Base-by-base conservation (phyloP, 2,329 filamentous ascomycete species). In the Epicoccum nigrum region DNA sequence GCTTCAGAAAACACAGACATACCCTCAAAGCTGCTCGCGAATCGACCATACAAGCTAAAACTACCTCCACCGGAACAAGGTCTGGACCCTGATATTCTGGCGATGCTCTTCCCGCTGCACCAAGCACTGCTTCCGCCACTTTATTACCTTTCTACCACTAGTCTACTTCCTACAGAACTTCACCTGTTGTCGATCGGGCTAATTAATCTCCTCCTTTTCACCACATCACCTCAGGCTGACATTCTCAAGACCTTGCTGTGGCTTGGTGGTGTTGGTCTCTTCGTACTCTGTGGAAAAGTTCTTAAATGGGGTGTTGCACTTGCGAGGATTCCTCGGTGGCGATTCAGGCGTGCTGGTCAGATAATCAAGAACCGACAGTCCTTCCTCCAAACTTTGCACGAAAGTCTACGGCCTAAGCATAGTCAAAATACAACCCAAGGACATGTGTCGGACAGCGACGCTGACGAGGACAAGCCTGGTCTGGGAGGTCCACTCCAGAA, bases 321-420 rank as follows among this genome's bases (percentile, higher is more conserved):
- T 54, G 92, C 93, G 42, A 83, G 93, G 50, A 90, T 97, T 15
- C 94, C 94, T 2, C 91, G 86, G 63, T 97, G 93, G 91, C 89
- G 92, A 34, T 92, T 97, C 64, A 83, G 85, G 62, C 84, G 86
- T 47, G 76, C 80, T 11, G 76, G 76, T 3, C 72, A 75, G 21
- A 69, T 76, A 16, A 72, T 75, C 28, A 71, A 70, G 56, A 73
- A 75, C 42, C 71, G 69, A 16, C 75, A 76, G 44, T 75, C 73
- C 5, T 76, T 81, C 25, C 57, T 79, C 7, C 69, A 76, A 45
- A 66, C 72, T 0, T 60, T 79, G 4, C 73, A 73, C 12, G 63
- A 76, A 20, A 69, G 62, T 33, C 45, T 77, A 8, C 58, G 56
- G 9, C 41, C 72, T 50, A 58, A 63, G 51, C 55, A 60, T 23